Conservation (phyloP, 2,329 filamentous ascomycete species). For the Aspergillus transmontanensis region DNA sequence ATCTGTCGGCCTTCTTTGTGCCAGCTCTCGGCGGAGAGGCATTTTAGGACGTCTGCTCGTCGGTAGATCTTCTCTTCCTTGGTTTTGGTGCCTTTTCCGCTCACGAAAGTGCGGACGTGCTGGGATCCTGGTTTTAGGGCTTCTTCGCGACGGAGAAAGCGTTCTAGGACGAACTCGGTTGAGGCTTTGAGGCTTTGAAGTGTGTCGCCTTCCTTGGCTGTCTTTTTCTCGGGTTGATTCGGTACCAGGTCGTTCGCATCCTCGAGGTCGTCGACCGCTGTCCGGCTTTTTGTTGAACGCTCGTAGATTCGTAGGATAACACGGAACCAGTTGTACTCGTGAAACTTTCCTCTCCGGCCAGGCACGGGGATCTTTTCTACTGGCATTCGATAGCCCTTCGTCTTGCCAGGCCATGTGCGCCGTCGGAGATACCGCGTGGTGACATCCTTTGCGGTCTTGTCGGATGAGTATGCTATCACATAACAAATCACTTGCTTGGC, state of each 20-base stretch:
- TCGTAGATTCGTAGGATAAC: slow-evolving; percentile 74
- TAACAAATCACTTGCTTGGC: slow-evolving; percentile 90
- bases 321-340: slow-evolving; percentile 87
- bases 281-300: slow-evolving; percentile 56
- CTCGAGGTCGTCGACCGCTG: slow-evolving; percentile 76
- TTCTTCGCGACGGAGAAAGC: slow-evolving; percentile 90
- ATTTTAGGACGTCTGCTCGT: slow-evolving; percentile 76
- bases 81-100: slow-evolving; percentile 71
- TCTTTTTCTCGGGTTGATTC: slow-evolving; percentile 69
- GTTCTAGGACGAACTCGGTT: slow-evolving; percentile 78
- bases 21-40: slow-evolving; percentile 94
- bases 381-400: slow-evolving; percentile 79
- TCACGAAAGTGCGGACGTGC: slow-evolving; percentile 73
- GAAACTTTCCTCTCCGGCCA: slow-evolving; percentile 74
- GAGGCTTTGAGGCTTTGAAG: slow-evolving; percentile 87
- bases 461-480: slow-evolving; percentile 76
- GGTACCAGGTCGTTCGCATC: slow-evolving; percentile 76
- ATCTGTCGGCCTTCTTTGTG: slow-evolving; percentile 91
- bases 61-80: slow-evolving; percentile 80
- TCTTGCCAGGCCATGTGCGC: slow-evolving; percentile 81
- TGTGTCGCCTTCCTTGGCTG: slow-evolving; percentile 76
- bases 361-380: slow-evolving; percentile 80
- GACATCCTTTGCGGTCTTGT: slow-evolving; percentile 91
- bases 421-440: slow-evolving; percentile 87
- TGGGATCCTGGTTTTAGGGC: slow-evolving; percentile 71